A percentile compares a stretch with the other conserved stretches of the same genome.
phyloP scores from a whole-genome alignment of 208 protist genomes.

The Acanthamoeba triangularis region DNA sequence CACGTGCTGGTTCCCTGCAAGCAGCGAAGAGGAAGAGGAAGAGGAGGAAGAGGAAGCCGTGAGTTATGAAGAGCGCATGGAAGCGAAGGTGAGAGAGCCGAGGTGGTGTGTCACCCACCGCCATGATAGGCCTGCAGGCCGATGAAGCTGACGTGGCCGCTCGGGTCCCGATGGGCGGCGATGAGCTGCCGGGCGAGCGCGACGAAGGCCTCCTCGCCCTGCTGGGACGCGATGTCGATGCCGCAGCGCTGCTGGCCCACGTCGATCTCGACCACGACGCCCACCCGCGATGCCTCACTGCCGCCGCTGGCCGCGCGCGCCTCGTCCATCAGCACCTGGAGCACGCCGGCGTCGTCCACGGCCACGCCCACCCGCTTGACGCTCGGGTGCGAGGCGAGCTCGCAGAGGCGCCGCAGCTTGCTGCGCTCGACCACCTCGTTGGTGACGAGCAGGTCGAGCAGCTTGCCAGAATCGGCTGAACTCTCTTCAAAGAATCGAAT shows the following conservation, averaged over 20 bases:
- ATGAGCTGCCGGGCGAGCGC: background rate
- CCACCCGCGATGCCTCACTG: background rate
- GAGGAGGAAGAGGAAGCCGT: too few species aligned
- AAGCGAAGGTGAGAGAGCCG: background rate
- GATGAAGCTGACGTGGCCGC: background rate
- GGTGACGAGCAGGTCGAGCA: background rate
- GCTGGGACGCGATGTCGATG: background rate
- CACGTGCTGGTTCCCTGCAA: background rate
- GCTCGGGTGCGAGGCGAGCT: background rate
- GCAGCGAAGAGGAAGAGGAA: background rate
- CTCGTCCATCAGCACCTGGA: background rate
- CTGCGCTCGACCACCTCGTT: background rate
- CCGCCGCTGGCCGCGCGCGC: background rate
- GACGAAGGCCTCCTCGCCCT: background rate
- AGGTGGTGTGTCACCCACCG: background rate
- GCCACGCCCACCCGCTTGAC: slow-evolving; percentile 9
- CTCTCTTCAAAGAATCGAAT: background rate
- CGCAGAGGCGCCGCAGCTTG: background rate
- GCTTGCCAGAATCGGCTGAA: background rate
- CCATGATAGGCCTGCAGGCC: slow-evolving; percentile 20
- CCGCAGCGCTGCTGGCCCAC: slow-evolving; percentile 6
- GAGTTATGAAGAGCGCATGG: background rate
- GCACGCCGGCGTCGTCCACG: background rate
- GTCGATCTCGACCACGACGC: background rate
- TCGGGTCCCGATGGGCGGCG: background rate